A percentile compares a stretch with the other conserved stretches of the same genome.
phyloP scores from a whole-genome alignment of 2,329 filamentous ascomycete genomes.

The Clonostachys rhizophaga region DNA sequence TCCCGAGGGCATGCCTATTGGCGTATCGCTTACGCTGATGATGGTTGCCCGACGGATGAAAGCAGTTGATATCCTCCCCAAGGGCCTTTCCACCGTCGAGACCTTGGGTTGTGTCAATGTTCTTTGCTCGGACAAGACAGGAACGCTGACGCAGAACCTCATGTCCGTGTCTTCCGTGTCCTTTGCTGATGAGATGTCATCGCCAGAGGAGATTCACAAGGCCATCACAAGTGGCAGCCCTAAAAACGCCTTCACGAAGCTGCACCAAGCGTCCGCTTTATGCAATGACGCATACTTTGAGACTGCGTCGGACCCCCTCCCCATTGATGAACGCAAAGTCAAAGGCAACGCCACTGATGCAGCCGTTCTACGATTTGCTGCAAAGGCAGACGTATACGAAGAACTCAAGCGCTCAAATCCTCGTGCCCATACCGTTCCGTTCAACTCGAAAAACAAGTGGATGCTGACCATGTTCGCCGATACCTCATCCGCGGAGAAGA shows the following conservation, averaged over 20 bases:
- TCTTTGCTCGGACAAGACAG: constrained; percentile 36
- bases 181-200: constrained; percentile 24
- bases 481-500: constrained; percentile 10
- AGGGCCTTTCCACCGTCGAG: constrained; percentile 29
- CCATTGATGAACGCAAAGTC: constrained; percentile 23
- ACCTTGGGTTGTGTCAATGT: constrained; percentile 37
- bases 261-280: constrained; percentile 21
- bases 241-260: constrained; percentile 8
- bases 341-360: constrained; percentile 37
- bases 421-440: constrained; percentile 34
- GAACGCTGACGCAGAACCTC: constrained; percentile 35
- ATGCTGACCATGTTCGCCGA: constrained; percentile 34
- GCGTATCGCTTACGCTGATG: constrained; percentile 31
- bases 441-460: constrained; percentile 47
- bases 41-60: constrained; percentile 37
- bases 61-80: constrained; percentile 31
- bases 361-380: constrained; percentile 32
- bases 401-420: constrained; percentile 8
- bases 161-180: constrained; percentile 34
- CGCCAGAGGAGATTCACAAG: constrained; percentile 14
- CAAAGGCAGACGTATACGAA: constrained; percentile 11
- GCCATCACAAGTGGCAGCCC: constrained; percentile 7
- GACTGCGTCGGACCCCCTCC: constrained; percentile 23
- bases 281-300: constrained; percentile 39
- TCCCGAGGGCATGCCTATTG: constrained; percentile 32